Conservation (phyloP, 805 yeast genomes). For the Wickerhamomyces kurtzmanii region DNA sequence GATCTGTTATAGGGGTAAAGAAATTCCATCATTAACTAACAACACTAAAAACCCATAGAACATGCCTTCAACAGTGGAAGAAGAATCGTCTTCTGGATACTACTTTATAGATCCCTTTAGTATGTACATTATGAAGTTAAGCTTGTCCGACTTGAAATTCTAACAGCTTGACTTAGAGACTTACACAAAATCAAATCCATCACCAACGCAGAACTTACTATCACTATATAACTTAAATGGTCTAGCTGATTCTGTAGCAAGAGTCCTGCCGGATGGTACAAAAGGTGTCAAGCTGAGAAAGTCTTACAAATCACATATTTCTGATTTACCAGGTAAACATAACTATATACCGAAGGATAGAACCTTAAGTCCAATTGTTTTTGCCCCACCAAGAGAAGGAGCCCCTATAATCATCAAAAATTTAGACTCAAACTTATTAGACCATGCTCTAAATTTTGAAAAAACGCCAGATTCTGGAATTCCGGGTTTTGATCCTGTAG, state of each 20-base stretch:
- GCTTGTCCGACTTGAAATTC: slow-evolving; percentile 22
- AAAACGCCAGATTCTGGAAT: slow-evolving; percentile 60
- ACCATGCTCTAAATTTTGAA: slow-evolving; percentile 46
- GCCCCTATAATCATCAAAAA: slow-evolving; percentile 36
- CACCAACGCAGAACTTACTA: slow-evolving; percentile 67
- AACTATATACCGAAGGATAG: slow-evolving; percentile 41
- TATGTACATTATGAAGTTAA: slow-evolving; percentile 3
- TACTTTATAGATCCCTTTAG: slow-evolving; percentile 28
- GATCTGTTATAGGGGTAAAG: too few species aligned
- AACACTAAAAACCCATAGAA: not conserved
- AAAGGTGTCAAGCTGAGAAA: slow-evolving; percentile 90
- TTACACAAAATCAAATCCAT: slow-evolving; percentile 40
- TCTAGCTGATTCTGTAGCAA: slow-evolving; percentile 72
- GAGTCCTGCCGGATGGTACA: slow-evolving; percentile 80
- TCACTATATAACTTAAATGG: slow-evolving; percentile 56
- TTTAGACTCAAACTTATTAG: slow-evolving; percentile 39
- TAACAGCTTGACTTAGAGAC: slow-evolving; percentile 9
- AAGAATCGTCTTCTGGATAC: too few species aligned
- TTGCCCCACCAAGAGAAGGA: slow-evolving; percentile 18
- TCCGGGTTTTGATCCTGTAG: slow-evolving; percentile 65
- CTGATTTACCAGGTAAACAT: slow-evolving; percentile 77
- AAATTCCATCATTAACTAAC: too few species aligned
- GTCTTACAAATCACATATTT: slow-evolving; percentile 88
- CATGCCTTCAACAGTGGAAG: slow-evolving; percentile 11
- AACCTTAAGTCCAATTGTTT: slow-evolving; percentile 26